These are phyloP conservation scores for Leptographium radiaticola DNA, from an alignment of 2,329 filamentous ascomycete species.

Conservation along the genomic window DNA sequence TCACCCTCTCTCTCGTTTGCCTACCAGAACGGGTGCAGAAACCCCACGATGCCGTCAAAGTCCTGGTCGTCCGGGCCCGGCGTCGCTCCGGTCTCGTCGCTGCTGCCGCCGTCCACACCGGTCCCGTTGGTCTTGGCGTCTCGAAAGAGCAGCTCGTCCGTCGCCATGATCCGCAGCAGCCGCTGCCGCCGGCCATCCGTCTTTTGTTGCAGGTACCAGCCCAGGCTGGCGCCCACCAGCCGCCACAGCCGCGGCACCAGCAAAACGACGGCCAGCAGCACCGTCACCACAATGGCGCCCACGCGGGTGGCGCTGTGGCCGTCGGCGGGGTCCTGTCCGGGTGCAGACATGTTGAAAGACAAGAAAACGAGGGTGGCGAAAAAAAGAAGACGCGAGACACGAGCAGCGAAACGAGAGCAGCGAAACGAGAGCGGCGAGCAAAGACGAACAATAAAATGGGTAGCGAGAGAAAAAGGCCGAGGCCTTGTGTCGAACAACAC, in stretches of 20 bases:
- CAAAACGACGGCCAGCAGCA: conserved; percentile 16
- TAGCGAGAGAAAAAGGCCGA: neutral
- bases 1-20: conserved; percentile 13
- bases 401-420: neutral
- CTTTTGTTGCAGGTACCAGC: conserved; percentile 49
- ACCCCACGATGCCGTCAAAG: conserved; percentile 80
- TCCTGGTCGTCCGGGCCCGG: conserved; percentile 32
- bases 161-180: conserved; percentile 38
- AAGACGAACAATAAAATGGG: neutral
- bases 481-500: neutral
- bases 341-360: no score
- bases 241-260: conserved; percentile 24
- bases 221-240: conserved; percentile 30
- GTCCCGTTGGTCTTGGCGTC: conserved; percentile 23
- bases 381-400: neutral
- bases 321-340: neutral
- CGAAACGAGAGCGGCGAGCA: neutral
- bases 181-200: conserved; percentile 48
- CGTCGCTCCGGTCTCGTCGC: conserved; percentile 36
- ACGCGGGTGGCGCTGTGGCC: neutral
- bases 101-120: conserved; percentile 11
- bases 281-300: conserved; percentile 1
- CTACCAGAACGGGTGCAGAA: conserved; percentile 96
- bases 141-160: conserved; percentile 28
- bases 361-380: no score